Base-by-base conservation (phyloP, 805 yeast genomes). In the Wickerhamiella shivajii region DNA sequence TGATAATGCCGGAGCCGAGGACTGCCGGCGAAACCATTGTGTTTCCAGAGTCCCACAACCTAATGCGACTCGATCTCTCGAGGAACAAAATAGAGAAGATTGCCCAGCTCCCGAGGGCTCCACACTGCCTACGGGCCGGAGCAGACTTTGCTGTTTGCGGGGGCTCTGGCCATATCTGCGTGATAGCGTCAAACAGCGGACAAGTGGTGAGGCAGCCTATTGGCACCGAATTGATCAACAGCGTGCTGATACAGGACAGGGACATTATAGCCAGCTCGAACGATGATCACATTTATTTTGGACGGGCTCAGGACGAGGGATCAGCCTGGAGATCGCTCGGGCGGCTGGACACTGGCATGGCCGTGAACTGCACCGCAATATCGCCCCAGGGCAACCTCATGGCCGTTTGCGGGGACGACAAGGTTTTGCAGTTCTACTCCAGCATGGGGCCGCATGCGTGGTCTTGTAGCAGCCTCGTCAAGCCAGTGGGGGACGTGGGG, bases 221-320 rank as follows among this genome's bases (percentile, higher is more conserved):
- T 34, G 95, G 96, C 0, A 77, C 77, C 21, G 71, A 74, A 56
- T 83, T 85, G 45, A 84, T 83, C 53, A 84, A 84, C 53, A n/a
- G n/a, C n/a, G n/a, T n/a, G n/a, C n/a, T n/a, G n/a, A n/a, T n/a
- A n/a, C n/a, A n/a, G n/a, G n/a, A n/a, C n/a, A n/a, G n/a, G n/a
- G n/a, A n/a, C n/a, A n/a, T n/a, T n/a, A n/a, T n/a, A n/a, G n/a
- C n/a, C n/a, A n/a, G n/a, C n/a, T n/a, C n/a, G n/a, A 85, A 85
- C 52, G 97, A 85, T 52, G 67, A 71, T 27, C 61, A 68, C 34
- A 57, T 84, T 32, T 81, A 84, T 48, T 59, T 66, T 33, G 63
- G 80, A 36, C 76, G 74, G 43, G 61, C 83, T 6, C 44, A 58
- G 30, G 57, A 57, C 44, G 14, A 17, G 5, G 27, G 29, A 5